phyloP scores from a whole-genome alignment of 148 eudicot genomes.

The Camellia granthamiana region DNA sequence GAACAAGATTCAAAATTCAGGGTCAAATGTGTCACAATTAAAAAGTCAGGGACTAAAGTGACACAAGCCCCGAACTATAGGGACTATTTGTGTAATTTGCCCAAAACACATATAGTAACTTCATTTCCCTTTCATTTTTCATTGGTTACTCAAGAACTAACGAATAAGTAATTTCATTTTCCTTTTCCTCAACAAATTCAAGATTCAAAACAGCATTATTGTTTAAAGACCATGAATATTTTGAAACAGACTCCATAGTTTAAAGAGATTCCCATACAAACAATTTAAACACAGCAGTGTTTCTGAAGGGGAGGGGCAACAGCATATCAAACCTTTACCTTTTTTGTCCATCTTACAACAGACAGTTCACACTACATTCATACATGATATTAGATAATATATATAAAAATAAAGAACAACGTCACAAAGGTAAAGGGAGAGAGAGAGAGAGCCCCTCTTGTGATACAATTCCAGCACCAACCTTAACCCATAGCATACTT shows the following conservation, averaged over 20 bases:
- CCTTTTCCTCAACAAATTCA: too few species aligned
- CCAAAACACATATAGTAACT: too few species aligned
- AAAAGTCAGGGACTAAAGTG: too few species aligned
- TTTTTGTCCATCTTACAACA: constrained; percentile 17
- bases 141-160: too few species aligned
- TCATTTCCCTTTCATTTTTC: too few species aligned
- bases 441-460: constrained; percentile 2
- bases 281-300: constrained; percentile 14
- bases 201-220: neutral
- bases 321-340: neutral
- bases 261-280: constrained; percentile 10
- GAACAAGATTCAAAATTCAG: too few species aligned
- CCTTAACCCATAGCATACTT: constrained; percentile 56
- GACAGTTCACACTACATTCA: constrained; percentile 12
- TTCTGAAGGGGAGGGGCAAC: neutral
- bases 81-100: too few species aligned
- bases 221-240: neutral
- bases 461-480: neutral
- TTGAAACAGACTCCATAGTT: constrained; percentile 7
- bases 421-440: constrained; percentile 3
- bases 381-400: neutral
- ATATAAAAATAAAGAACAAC: constrained; percentile 5
- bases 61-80: too few species aligned
- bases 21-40: too few species aligned
- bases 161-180: too few species aligned